Evolutionary conservation across 495 filamentous ascomycete genomes (phyloP).

Genomic region (Penicillium daleae): DNA sequence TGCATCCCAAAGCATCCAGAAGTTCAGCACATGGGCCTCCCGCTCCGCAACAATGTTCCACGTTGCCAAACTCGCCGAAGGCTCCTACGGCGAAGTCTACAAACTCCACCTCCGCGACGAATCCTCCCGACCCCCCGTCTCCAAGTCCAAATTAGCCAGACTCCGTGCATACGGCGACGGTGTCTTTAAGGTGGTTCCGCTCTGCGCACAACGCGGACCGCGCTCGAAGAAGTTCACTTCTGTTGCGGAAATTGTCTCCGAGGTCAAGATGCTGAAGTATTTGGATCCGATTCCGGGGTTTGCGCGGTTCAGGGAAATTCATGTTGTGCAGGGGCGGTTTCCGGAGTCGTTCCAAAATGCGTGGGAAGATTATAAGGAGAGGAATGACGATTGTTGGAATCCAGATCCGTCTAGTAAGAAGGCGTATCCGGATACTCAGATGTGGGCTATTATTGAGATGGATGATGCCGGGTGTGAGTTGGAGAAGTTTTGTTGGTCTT

Average conservation of each 20-base stretch:
- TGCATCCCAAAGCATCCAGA: conserved; percentile 45
- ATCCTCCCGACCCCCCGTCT: conserved; percentile 40
- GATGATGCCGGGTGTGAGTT: conserved; percentile 82
- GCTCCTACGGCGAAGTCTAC: conserved; percentile 57
- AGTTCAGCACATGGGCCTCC: conserved; percentile 47
- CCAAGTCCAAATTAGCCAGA: conserved; percentile 46
- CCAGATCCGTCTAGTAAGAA: conserved; percentile 65
- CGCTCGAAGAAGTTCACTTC: conserved; percentile 53
- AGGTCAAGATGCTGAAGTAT: conserved; percentile 75
- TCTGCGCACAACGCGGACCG: conserved; percentile 46
- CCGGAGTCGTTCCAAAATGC: conserved; percentile 65
- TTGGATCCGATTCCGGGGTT: conserved; percentile 85
- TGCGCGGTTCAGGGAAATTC: conserved; percentile 81
- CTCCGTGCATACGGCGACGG: conserved; percentile 46
- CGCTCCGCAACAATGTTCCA: conserved; percentile 45
- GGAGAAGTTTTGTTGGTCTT: conserved; percentile 61
- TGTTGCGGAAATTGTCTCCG: conserved; percentile 61
- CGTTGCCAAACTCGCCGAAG: conserved; percentile 54
- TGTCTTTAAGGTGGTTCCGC: conserved; percentile 56
- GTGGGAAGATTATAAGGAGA: conserved; percentile 64
- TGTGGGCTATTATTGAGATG: conserved; percentile 85
- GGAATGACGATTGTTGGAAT: conserved; percentile 61
- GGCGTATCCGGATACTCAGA: conserved; percentile 65
- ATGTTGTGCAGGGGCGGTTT: conserved; percentile 72
- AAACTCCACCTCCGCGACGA: conserved; percentile 48